phyloP scores from a whole-genome alignment of 2,329 filamentous ascomycete genomes.

The Aureobasidium leucospermi region DNA sequence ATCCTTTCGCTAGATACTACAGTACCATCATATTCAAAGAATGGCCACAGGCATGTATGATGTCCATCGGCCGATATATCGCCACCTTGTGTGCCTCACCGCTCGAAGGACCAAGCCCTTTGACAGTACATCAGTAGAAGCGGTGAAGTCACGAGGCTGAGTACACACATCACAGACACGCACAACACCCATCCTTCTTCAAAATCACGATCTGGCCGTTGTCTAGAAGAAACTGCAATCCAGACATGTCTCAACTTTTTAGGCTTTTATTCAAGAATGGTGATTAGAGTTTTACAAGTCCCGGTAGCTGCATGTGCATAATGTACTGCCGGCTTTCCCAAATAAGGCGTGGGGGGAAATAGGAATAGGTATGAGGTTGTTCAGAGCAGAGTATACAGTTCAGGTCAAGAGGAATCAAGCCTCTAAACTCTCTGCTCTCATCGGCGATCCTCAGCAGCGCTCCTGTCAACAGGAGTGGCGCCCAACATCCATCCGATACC shows the following conservation, averaged over 20 bases:
- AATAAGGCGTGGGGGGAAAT: no score
- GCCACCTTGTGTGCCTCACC: background rate
- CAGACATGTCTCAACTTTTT: background rate
- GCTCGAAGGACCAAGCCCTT: background rate
- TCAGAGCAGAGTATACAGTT: no score
- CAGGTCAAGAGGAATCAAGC: background rate
- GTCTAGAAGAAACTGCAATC: background rate
- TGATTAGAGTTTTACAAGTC: no score
- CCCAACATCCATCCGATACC: conserved; percentile 60
- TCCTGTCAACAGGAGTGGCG: conserved; percentile 26
- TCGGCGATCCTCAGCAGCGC: conserved; percentile 7
- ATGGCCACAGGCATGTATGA: no score
- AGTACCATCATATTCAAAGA: no score
- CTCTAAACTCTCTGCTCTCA: background rate
- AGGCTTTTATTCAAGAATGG: background rate
- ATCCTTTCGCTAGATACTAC: no score
- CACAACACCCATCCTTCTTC: background rate
- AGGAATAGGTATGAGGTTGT: no score
- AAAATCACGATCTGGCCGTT: background rate
- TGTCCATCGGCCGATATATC: no score
- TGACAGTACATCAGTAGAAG: background rate
- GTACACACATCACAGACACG: no score
- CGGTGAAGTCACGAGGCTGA: background rate
- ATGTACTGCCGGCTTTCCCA: no score
- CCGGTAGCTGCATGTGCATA: no score